Base-by-base conservation (phyloP, 257 asterid species). In the Nicotiana otophora region DNA sequence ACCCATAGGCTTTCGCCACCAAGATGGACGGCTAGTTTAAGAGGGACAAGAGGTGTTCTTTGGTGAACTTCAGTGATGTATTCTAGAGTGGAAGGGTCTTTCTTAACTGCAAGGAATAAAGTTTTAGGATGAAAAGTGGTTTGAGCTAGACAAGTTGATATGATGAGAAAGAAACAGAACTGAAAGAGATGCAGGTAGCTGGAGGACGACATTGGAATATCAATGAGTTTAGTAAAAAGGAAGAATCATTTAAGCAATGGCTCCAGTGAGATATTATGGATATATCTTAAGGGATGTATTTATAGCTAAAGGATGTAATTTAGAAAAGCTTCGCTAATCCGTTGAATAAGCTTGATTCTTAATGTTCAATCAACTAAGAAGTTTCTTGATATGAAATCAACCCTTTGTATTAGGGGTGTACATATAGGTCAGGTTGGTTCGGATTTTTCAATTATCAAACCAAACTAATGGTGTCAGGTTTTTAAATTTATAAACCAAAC, bases 31-130 rank as follows among this genome's bases (percentile, higher is more conserved):
- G 62, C 80, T 12, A 74, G 39, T 74, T 74, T 74, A 48, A 74
- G 42, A 28, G 80, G 80, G 80, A 48, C 62, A 74, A 74, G 80
- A 74, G 80, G 62, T 3, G 80, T 74, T 48, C 80, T 26, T 74
- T 74, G 80, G 62, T 74, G 62, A 26, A 74, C 51, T 74, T 74
- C 12, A 12, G 80, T 74, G 28, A 74, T 74, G 62, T 74, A 74
- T 26, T 46, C 62, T 48, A 23, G 62, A 33, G 8, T 74, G 14
- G 80, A 14, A 26, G 62, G 26, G 5, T 74, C 80, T 74, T 74
- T 74, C 23, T 74, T 74, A 20, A 74, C 80, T 74, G 17, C 4
- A 3, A 74, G 80, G 42, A 74, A 74, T 15, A 74, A 74, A 74
- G 80, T 74, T 14, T 74, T 74, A 3, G 80, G 80, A 0, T 74